Base-by-base conservation (phyloP, 805 yeast species). In the Metschnikowia baotianmanensis region DNA sequence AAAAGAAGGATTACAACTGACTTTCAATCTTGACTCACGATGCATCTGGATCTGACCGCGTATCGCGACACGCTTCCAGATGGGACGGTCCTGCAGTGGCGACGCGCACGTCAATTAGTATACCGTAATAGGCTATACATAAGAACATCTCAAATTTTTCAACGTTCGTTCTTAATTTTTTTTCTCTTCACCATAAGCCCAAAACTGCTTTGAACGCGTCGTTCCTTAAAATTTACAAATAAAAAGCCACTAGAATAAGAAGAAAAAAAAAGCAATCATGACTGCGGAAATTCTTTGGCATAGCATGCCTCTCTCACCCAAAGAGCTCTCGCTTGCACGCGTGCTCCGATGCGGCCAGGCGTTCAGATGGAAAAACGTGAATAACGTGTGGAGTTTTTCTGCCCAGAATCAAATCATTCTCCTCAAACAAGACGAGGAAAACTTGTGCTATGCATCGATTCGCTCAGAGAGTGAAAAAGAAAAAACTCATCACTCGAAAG, bases 341-440 rank as follows among this genome's bases (percentile, higher is more conserved):
- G 90, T 87, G 0, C 67, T 87, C 21, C 66, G 93, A 31, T 85
- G 95, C 55, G 96, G 96, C 1, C 96, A 87, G 63, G 81, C 95
- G 0, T 87, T 87, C 54, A 62, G 86, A 38, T 86, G 96, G 95
- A 80, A 80, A 52, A 75, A 74, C 43, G 67, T 76, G 34, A 72
- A 79, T 46, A 71, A 69, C 36, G 69, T 74, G 7, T 91, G 88
- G 88, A 72, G 86, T 0, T 81, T 83, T 46, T 73, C 87, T 0
- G 58, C 78, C 18, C 60, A 67, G 12, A 80, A 80, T 45, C 67
- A 81, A 38, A 78, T 89, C 5, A 62, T 90, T 2, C 66, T 87
- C 19, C 61, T 91, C 19, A 74, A 63, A 42, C 96, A 89, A 55
- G 80, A 77, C 38, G 71, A 65, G 0, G 55, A 55, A 3, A 34